These are phyloP conservation scores for Acanthamoeba sp. DNA, from an alignment of 208 protist genomes.

Conservation along the genomic window DNA sequence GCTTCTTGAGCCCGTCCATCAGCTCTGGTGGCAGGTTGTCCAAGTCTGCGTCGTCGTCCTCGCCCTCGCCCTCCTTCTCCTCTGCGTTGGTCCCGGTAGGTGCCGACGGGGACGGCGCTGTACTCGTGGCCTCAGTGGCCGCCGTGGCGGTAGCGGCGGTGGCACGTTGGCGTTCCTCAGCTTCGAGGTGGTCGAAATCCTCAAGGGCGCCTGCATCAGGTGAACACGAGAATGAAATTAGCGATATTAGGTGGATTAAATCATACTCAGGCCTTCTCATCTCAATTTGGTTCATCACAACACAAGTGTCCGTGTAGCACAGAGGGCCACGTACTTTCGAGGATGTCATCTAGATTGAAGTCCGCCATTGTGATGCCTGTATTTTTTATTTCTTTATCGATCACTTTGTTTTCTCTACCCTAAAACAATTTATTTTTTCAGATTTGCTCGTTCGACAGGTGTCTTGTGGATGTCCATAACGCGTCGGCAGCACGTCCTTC, in stretches of 20 bases:
- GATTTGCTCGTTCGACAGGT: too few species aligned
- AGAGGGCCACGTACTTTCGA: slow-evolving; percentile 47
- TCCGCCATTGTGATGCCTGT: slow-evolving; percentile 52
- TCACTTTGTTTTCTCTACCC: too few species aligned
- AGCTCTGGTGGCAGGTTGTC: slow-evolving; percentile 73
- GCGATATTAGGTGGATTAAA: too few species aligned
- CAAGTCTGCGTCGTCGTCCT: slow-evolving; percentile 16
- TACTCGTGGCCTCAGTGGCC: neutral
- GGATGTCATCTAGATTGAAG: slow-evolving; percentile 69
- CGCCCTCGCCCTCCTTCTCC: neutral
- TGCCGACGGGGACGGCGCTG: neutral
- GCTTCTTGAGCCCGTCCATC: slow-evolving; percentile 61
- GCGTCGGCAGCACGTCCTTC: too few species aligned
- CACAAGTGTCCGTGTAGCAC: too few species aligned
- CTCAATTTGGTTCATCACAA: too few species aligned
- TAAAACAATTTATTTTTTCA: too few species aligned
- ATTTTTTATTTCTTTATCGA: too few species aligned
- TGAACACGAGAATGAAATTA: too few species aligned
- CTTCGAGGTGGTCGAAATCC: slow-evolving; percentile 67
- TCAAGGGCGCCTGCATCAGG: slow-evolving; percentile 47
- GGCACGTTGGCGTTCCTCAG: neutral
- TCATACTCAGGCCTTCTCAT: too few species aligned
- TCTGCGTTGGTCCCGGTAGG: neutral
- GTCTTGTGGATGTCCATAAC: too few species aligned
- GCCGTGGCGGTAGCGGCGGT: neutral